Evolutionary conservation across 2,329 filamentous ascomycete genomes (phyloP), one percentile per base, ranked within the genome.

Genomic region (Dissoconium aciculare): DNA sequence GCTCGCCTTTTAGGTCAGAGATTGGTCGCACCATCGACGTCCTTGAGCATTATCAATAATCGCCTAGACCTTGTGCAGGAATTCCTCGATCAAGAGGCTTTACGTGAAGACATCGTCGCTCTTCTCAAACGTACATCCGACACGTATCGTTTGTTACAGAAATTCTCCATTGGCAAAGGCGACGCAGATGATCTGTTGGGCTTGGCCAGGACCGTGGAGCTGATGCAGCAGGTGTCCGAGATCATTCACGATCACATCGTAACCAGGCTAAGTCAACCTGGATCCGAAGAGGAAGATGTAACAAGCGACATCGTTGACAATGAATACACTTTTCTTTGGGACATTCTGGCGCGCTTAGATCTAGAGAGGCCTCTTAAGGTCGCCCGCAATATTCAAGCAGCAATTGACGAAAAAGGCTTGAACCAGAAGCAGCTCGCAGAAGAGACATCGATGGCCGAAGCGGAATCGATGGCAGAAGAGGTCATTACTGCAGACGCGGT

Each of bases 341-440:
- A 29, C 42, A 52, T 24, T 52, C 49, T 66, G 3, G 54, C 53
- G 12, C 69, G 77, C 5, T 71, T 89, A 26, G 64, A 71, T 32
- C 63, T 94, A 12, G 62, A 69, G 9, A 69, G 71, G 2, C 80
- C 84, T 0, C 58, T 63, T 8, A 64, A 69, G 25, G 67, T 95
- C 4, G 80, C 85, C 2, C 57, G 62, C 13, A 69, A 67, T 13
- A 93, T 98, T 35, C 59, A 69, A 29, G 63, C 69, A 3, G 76
- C 87, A 3, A 92, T 98, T 35, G 89, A 98, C 46, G 89, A 95
- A 56, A 85, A 94, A 39, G 82, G 84, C 0, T 61, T 95, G n/a
- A 65, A 74, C 11, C 73, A 81, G 42, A 76, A 81, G 45, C 85
- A 94, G 45, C 70, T 77, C 19, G 66, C 77, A 1, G 74, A 89